These are phyloP conservation scores for Aphanoascus verrucosus DNA, from an alignment of 2,329 filamentous ascomycete genomes.

Conservation along the genomic window DNA sequence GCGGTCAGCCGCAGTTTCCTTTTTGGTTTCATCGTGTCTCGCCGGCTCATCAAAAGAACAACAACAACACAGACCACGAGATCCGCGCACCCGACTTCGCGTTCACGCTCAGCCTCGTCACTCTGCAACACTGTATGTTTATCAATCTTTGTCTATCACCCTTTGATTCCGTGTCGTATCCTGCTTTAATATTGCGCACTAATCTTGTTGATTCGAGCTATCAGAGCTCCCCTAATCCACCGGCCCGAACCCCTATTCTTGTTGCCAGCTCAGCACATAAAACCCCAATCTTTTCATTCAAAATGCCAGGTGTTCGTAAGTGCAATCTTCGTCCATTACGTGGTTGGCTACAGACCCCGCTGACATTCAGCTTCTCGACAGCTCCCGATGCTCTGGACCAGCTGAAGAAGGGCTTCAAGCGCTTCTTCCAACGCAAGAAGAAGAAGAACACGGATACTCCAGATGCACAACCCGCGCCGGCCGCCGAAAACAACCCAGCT, in stretches of 20 bases:
- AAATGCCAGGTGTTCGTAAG: conserved; percentile 30
- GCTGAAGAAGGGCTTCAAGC: conserved; percentile 27
- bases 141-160: neutral
- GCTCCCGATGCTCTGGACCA: conserved; percentile 26
- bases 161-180: neutral
- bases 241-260: neutral
- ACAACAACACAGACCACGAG: neutral
- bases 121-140: neutral
- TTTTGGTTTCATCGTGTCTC: conserved; percentile 8
- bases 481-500: conserved; percentile 12
- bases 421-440: conserved; percentile 25
- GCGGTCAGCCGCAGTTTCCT: conserved; percentile 1
- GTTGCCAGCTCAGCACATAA: neutral
- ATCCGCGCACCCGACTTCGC: neutral
- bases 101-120: neutral
- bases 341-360: neutral
- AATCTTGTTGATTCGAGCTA: neutral
- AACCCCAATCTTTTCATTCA: conserved; percentile 9
- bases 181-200: neutral
- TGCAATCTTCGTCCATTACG: conserved; percentile 11
- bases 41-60: neutral
- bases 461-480: conserved; percentile 11
- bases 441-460: conserved; percentile 19
- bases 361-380: conserved; percentile 12
- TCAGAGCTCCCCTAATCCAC: neutral